These are phyloP conservation scores for Trichoderma citrinoviride DNA, from an alignment of 2,329 filamentous ascomycete genomes.

Conservation along the genomic window DNA sequence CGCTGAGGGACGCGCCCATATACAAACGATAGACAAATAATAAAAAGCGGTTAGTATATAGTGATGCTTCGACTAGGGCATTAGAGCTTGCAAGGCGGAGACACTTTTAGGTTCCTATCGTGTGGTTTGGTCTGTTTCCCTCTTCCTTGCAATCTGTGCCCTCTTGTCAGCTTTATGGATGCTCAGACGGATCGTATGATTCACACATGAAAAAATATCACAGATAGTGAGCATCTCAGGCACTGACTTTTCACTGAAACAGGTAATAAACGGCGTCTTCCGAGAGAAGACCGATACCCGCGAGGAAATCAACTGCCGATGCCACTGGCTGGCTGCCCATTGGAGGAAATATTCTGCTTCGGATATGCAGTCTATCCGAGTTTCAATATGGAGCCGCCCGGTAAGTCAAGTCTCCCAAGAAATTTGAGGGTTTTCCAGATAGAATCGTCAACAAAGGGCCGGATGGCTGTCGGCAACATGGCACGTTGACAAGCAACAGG, in stretches of 20 bases:
- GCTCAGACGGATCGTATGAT: not conserved
- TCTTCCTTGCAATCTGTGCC: not conserved
- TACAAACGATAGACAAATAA: too few species aligned
- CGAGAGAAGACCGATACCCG: too few species aligned
- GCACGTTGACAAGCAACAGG: not conserved
- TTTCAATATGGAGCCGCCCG: not conserved
- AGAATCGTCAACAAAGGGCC: not conserved
- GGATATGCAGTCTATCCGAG: not conserved
- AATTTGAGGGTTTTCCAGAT: not conserved
- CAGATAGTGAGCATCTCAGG: not conserved
- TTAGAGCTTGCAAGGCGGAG: not conserved
- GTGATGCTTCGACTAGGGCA: not conserved
- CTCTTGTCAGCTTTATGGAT: not conserved
- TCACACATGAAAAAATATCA: not conserved
- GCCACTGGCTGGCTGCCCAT: not conserved
- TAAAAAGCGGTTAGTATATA: not conserved
- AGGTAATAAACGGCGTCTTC: not conserved
- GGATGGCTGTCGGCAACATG: not conserved
- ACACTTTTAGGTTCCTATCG: not conserved
- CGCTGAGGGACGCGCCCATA: not conserved
- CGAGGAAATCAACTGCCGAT: not conserved
- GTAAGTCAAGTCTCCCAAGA: not conserved
- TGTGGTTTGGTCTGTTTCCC: not conserved
- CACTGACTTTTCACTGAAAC: not conserved
- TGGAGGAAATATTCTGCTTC: conserved; percentile 7